Conservation (phyloP, 2,329 filamentous ascomycete genomes). For the Colletotrichum sp. region DNA sequence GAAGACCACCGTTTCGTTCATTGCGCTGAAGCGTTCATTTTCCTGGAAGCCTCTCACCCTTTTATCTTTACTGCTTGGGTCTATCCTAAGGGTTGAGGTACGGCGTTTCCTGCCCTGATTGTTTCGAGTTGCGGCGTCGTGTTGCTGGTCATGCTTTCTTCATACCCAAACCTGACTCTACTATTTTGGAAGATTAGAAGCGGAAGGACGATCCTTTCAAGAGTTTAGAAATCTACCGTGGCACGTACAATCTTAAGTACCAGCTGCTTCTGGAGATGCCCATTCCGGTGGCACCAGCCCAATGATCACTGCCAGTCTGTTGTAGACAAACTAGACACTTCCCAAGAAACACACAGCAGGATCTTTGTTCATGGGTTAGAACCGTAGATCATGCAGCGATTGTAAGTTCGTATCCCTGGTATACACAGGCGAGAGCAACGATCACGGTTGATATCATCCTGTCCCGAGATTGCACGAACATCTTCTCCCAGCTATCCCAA, state of each 20-base stretch:
- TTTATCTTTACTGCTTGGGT: not conserved
- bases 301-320: not conserved
- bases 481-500: not conserved
- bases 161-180: too few species aligned
- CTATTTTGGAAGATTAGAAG: too few species aligned
- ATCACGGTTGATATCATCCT: accelerated
- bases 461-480: not conserved
- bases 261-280: not conserved
- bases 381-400: not conserved
- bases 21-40: not conserved
- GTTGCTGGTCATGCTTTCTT: not conserved
- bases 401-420: not conserved
- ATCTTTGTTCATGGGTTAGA: not conserved
- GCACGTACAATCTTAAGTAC: not conserved
- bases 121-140: not conserved
- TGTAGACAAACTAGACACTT: accelerated
- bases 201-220: not conserved
- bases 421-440: not conserved
- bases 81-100: too few species aligned
- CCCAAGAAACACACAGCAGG: accelerated
- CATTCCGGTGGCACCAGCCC: not conserved
- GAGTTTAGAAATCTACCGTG: not conserved
- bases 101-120: too few species aligned
- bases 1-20: too few species aligned
- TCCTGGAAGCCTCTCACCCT: not conserved